Evolutionary conservation across 2,329 filamentous ascomycete genomes (phyloP), one percentile per base, ranked within the genome.

Genomic region (Penicillium sp.): DNA sequence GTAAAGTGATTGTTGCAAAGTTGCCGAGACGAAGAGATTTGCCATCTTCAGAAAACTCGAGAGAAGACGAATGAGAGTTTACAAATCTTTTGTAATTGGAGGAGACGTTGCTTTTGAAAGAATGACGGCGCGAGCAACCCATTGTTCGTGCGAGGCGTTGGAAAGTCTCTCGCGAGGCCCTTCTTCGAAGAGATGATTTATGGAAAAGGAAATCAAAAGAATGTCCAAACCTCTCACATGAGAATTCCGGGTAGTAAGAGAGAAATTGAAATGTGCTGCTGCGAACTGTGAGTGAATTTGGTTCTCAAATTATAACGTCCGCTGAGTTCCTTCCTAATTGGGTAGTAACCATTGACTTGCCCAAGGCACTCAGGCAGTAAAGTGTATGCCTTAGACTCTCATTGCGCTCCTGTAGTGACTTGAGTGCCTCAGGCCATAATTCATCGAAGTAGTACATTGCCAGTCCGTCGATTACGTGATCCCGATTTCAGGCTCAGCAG

Each of bases 91-190:
- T 46, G 39, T 44, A 50, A 43, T 44, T 42, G 26, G 46, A 48
- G 11, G 55, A 54, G 47, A 51, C 53, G 34, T 44, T 45, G 51
- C 60, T 53, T 51, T 63, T 57, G 18, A 57, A 57, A 46, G 60
- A 63, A 45, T 56, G 58, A 56, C 50, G 58, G 59, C 47, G 56
- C 37, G 51, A 54, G 53, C 59, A 51, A 51, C 56, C 50, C 61
- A 63, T 62, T 40, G 43, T 54, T 48, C 27, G 41, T 39, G 36
- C 29, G 39, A 28, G 42, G 49, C 24, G 41, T 50, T 13, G 32
- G 47, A 40, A 46, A 39, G 40, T 9, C 28, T 39, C 37, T 25
- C 45, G 41, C 29, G 9, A 18, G 29, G 11, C 8, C 3, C 11
- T 32, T 11, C 29, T 11, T 32, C 18, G 18, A 18, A 18, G 18